Percentiles rank a stretch among this genome's conserved stretches.
Conservation (phyloP, 768 basidiomycete genomes). For the Collybiopsis luxurians region DNA sequence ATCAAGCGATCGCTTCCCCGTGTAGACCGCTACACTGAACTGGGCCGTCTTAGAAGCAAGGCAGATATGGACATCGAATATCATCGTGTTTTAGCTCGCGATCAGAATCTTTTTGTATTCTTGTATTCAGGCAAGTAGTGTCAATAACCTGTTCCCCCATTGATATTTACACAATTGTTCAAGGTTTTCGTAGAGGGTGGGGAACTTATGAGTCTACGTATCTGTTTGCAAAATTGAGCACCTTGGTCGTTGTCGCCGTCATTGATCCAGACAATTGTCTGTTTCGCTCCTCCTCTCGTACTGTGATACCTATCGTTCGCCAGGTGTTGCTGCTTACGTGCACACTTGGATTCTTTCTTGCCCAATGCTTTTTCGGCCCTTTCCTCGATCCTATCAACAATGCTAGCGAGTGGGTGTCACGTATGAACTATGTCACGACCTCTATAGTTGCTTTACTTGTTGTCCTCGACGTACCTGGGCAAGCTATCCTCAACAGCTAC, state of each 20-base stretch:
- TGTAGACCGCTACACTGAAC: conserved; percentile 66
- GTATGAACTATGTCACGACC: conserved; percentile 68
- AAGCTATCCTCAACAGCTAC: conserved; percentile 54
- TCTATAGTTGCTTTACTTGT: conserved; percentile 62
- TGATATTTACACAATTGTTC: not conserved
- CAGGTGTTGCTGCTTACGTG: conserved; percentile 59
- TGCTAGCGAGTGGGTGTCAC: conserved; percentile 71
- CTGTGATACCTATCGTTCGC: conserved; percentile 51
- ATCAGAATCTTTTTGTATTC: conserved; percentile 67
- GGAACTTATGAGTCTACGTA: conserved; percentile 62
- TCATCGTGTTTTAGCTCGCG: conserved; percentile 58
- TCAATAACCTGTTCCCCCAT: conserved; percentile 14
- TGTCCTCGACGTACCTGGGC: conserved; percentile 54
- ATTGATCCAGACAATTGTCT: conserved; percentile 72
- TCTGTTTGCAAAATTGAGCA: conserved; percentile 68
- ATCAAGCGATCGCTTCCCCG: conserved; percentile 58
- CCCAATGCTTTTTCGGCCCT: conserved; percentile 59
- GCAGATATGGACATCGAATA: conserved; percentile 70
- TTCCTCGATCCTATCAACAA: conserved; percentile 72
- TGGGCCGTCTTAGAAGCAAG: conserved; percentile 58
- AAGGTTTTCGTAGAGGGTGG: conserved; percentile 72
- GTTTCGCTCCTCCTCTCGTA: conserved; percentile 54
- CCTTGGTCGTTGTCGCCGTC: conserved; percentile 62
- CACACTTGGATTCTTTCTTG: conserved; percentile 55
- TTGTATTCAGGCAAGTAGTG: conserved; percentile 54